Evolutionary conservation across 768 basidiomycete species (phyloP).

Genomic region (Lactarius psammicola): DNA sequence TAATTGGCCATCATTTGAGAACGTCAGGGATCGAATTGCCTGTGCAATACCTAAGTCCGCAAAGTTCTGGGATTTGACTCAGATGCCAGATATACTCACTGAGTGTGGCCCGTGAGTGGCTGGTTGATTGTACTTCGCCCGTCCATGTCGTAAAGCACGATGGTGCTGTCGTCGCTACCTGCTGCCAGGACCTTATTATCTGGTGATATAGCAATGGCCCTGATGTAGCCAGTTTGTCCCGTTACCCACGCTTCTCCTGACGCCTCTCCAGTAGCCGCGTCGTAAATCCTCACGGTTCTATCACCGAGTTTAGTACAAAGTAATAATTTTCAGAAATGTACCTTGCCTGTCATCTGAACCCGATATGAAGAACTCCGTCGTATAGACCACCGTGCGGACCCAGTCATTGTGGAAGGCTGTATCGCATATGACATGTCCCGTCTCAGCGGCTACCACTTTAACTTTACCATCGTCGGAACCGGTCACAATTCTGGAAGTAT

Average conservation of each 20-base stretch:
- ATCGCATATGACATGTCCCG: constrained; percentile 9
- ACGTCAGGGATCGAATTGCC: constrained; percentile 8
- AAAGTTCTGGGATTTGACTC: neutral
- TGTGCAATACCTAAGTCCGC: neutral
- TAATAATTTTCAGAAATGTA: neutral
- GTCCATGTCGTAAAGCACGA: constrained; percentile 20
- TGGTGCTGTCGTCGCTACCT: constrained; percentile 11
- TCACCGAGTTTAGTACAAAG: neutral
- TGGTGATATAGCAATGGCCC: constrained; percentile 32
- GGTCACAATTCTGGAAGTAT: constrained; percentile 12
- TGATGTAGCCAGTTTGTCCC: constrained; percentile 14
- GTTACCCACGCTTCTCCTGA: constrained; percentile 11
- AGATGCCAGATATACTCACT: constrained; percentile 7
- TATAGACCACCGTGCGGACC: constrained; percentile 8
- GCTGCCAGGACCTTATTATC: constrained; percentile 31
- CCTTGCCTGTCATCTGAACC: constrained; percentile 13
- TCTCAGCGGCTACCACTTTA: constrained; percentile 9
- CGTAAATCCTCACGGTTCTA: constrained; percentile 20
- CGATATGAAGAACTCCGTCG: constrained; percentile 3
- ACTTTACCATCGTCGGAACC: constrained; percentile 18
- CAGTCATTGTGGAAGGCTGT: constrained; percentile 19
- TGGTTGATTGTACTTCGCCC: neutral
- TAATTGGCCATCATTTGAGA: constrained; percentile 7
- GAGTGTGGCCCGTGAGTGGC: constrained; percentile 9
- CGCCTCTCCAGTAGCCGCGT: constrained; percentile 9